phyloP scores from a whole-genome alignment of 1,139 yeast species.

The Ogataea hybrid region DNA sequence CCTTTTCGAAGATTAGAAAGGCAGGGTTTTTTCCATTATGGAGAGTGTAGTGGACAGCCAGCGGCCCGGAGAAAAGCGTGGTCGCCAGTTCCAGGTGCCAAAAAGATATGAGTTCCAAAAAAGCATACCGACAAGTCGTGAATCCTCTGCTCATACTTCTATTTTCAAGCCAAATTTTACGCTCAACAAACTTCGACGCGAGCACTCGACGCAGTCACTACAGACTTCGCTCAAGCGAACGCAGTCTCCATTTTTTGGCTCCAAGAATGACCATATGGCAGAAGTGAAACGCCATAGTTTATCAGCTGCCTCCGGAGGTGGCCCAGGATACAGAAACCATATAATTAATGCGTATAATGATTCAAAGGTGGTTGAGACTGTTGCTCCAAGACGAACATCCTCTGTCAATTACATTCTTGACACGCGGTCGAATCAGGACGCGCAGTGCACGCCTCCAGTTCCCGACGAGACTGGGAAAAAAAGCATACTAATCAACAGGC shows the following conservation, averaged over 20 bases:
- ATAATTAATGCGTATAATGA: conserved; percentile 27
- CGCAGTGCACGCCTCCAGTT: not conserved
- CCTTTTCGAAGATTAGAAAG: not conserved
- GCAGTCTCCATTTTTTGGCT: conserved; percentile 13
- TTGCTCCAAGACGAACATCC: conserved; percentile 15
- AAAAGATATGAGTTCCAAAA: conserved; percentile 28
- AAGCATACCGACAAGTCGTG: conserved; percentile 18
- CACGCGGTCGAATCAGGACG: not conserved
- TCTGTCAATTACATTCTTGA: conserved; percentile 12
- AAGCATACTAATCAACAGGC: conserved; percentile 16
- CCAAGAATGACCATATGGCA: conserved; percentile 5
- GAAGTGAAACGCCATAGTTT: conserved; percentile 25
- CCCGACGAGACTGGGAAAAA: conserved; percentile 2
- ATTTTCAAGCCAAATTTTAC: conserved; percentile 19
- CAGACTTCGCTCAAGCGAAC: conserved; percentile 6
- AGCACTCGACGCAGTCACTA: conserved; percentile 13
- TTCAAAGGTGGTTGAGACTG: conserved; percentile 25
- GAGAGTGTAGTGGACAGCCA: conserved; percentile 5
- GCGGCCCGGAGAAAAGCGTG: conserved; percentile 22
- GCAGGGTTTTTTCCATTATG: not conserved
- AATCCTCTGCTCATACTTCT: conserved; percentile 9
- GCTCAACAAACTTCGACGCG: conserved; percentile 15
- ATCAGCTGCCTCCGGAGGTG: conserved; percentile 13
- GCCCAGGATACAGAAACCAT: conserved; percentile 10
- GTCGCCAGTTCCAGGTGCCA: conserved; percentile 28